A percentile compares a stretch with the other conserved stretches of the same genome.
Evolutionary conservation across 495 filamentous ascomycete genomes (phyloP).

Genomic region (Lasiosphaeria ovina): DNA sequence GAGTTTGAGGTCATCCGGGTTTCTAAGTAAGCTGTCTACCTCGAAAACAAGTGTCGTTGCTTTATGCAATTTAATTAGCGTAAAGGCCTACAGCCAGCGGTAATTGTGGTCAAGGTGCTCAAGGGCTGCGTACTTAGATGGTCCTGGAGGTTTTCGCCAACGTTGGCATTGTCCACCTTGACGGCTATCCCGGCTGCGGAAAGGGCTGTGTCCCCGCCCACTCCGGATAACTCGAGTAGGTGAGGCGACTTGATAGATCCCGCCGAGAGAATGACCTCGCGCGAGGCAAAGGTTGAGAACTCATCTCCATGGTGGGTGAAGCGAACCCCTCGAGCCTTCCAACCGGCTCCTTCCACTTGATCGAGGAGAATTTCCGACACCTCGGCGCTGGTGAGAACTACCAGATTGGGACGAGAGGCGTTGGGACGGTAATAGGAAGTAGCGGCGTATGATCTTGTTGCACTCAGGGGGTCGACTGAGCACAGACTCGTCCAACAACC

Average conservation of each 20-base stretch:
- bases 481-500: slow-evolving; percentile 47
- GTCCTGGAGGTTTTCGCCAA: slow-evolving; percentile 59
- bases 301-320: slow-evolving; percentile 34
- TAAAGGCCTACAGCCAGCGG: neutral
- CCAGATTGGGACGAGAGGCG: slow-evolving; percentile 39
- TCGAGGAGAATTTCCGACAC: slow-evolving; percentile 40
- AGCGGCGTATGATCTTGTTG: slow-evolving; percentile 49
- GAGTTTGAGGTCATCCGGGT: slow-evolving; percentile 40
- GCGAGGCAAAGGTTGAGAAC: slow-evolving; percentile 29
- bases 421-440: slow-evolving; percentile 39
- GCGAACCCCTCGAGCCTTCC: slow-evolving; percentile 44
- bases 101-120: neutral
- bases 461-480: slow-evolving; percentile 35
- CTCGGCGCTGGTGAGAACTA: slow-evolving; percentile 39
- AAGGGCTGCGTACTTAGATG: slow-evolving; percentile 41
- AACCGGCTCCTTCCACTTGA: slow-evolving; percentile 18
- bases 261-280: slow-evolving; percentile 55
- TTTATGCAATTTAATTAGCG: slow-evolving; percentile 9
- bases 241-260: slow-evolving; percentile 54
- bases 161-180: slow-evolving; percentile 45
- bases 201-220: slow-evolving; percentile 45
- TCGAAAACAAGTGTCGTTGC: slow-evolving; percentile 49
- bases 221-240: slow-evolving; percentile 57
- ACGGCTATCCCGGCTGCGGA: slow-evolving; percentile 40
- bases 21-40: slow-evolving; percentile 41